Base-by-base conservation (phyloP, 129 eudicot genomes). In the Smallanthus sonchifolius region DNA sequence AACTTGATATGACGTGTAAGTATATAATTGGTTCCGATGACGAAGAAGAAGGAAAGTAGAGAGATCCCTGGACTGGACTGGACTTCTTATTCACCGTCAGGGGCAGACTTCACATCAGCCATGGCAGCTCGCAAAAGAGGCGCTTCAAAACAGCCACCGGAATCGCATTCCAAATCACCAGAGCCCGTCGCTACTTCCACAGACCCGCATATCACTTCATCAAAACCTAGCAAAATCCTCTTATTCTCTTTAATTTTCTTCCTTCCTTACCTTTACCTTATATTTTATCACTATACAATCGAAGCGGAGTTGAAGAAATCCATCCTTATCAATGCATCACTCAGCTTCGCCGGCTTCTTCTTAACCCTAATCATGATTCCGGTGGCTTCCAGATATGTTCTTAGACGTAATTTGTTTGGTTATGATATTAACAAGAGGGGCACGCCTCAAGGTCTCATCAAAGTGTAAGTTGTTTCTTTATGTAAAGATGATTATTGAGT, bases 351-450 rank as follows among this genome's bases (percentile, higher is more conserved):
- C 5, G 96, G 92, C 1, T 95, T 91, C 59, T 74, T 95, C 1
- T 24, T 88, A 4, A 88, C 97, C 45, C 67, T 88, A 2, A 38
- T 34, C 14, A 56, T 95, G 97, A 91, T 95, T 38, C 99, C 97
- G 3, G 96, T 95, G 30, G 96, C 97, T 45, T 81, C 99, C 0
- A 84, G 84, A 76, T 91, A 91, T 73, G 92, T 95, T 8, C 67
- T 79, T 56, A 82, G 89, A 45, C 86, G 97, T 48, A 91, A 88
- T 71, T 74, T 95, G 83, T 95, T 86, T 73, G 99, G 99, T 40
- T 85, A 47, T 65, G 97, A 95, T 64, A 91, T 95, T 63, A 95
- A 95, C 59, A 91, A 95, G 88, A 88, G 70, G 72, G 97, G 99
- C 6, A 95, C 99, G 5, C 99, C 99, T 65, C 87, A 82, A 45